Evolutionary conservation across 2,329 filamentous ascomycete species (phyloP).

Genomic region (Verticillium longisporum): DNA sequence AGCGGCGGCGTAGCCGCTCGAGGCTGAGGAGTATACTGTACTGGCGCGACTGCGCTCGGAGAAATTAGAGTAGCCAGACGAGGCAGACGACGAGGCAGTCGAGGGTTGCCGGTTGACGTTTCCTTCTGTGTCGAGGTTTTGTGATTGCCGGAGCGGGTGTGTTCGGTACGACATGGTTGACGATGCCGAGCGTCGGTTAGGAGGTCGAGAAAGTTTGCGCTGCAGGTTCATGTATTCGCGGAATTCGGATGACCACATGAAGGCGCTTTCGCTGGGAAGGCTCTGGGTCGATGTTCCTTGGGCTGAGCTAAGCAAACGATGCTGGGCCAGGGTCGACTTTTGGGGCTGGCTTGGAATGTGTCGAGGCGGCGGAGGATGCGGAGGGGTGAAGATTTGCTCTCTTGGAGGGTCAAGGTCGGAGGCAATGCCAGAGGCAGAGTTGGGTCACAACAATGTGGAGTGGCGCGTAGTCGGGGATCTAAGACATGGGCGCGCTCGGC

Average conservation of each 20-base stretch:
- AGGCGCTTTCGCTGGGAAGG: constrained; percentile 8
- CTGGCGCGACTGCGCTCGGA: constrained; percentile 59
- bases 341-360: not conserved
- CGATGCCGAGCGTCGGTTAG: constrained; percentile 9
- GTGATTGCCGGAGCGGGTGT: constrained; percentile 52
- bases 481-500: constrained; percentile 9
- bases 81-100: constrained; percentile 64
- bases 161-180: constrained; percentile 48
- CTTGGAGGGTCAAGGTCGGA: not conserved
- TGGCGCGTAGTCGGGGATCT: constrained; percentile 3
- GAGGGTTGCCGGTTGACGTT: constrained; percentile 56
- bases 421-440: not conserved
- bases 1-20: constrained; percentile 46
- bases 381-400: not conserved
- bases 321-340: not conserved
- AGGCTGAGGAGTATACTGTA: constrained; percentile 67
- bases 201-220: constrained; percentile 13
- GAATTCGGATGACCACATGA: constrained; percentile 19
- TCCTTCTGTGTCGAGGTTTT: constrained; percentile 39
- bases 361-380: not conserved
- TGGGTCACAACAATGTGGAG: not conserved
- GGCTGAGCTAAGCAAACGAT: not conserved
- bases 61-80: constrained; percentile 57
- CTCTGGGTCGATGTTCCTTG: not conserved
- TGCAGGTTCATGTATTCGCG: constrained; percentile 13